Base-by-base conservation (phyloP, 768 basidiomycete genomes). In the Kwoniella bestiolae region DNA sequence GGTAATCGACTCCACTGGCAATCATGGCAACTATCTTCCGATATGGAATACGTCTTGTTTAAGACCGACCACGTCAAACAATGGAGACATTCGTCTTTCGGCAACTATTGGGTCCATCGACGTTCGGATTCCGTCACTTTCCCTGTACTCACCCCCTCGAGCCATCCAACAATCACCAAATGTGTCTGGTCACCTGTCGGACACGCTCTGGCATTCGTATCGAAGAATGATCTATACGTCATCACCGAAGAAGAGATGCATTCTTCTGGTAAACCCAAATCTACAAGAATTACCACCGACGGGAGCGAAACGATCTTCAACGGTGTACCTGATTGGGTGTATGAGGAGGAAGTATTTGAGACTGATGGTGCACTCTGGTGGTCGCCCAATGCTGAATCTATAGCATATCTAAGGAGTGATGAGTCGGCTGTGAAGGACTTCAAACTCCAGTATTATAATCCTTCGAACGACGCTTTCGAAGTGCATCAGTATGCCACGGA, bases 311-410 rank as follows among this genome's bases (percentile, higher is more conserved):
- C 90, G 0, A 84, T 94, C 16, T 96, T 98, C 84, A 88, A 97
- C 74, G 96, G 96, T 6, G 90, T 96, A 1, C 91, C 93, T 0
- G 93, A 96, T 78, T 98, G 96, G 95, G 95, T 97, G 4, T 81
- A 81, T 53, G 80, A 81, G 57, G 80, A 81, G 58, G 80, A 81
- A 61, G 80, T 97, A 25, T 90, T 93, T 71, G 82, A 85, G 3
- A 76, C 82, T 41, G 87, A 93, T 75, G 87, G 80, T 52, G 88
- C 94, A 0, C 83, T 95, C 4, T 98, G 93, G 93, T 98, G 91
- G 90, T 90, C 91, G 9, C 95, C 94, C 3, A 86, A 89, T 71
- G 87, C 88, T 0, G 70, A 79, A 2, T 82, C 83, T 34, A 67
- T 99, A 47, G 92, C 94, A 0, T 99, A 90, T 84, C 86, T 97